A percentile compares a stretch with the other conserved stretches of the same genome.
These are phyloP conservation scores for Microdochium nivale DNA, from an alignment of 2,329 filamentous ascomycete species.

Conservation along the genomic window DNA sequence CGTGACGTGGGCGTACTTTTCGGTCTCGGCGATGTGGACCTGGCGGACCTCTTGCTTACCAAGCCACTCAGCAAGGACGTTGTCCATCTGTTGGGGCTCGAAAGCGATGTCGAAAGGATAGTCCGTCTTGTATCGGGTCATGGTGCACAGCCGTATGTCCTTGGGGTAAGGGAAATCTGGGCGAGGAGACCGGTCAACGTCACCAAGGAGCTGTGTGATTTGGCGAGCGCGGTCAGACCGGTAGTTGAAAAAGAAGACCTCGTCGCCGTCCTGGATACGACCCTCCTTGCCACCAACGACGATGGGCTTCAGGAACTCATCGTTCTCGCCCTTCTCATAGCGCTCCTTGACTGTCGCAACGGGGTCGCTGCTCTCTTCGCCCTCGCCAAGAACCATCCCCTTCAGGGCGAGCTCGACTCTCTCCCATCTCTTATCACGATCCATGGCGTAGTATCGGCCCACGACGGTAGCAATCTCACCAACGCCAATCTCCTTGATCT, in stretches of 20 bases:
- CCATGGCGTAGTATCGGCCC: slow-evolving; percentile 97
- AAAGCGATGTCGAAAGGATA: slow-evolving; percentile 91
- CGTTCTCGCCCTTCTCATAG: slow-evolving; percentile 81
- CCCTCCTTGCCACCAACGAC: slow-evolving; percentile 81
- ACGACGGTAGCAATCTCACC: slow-evolving; percentile 90
- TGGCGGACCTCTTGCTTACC: slow-evolving; percentile 84
- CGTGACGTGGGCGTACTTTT: slow-evolving; percentile 98
- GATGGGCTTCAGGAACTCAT: slow-evolving; percentile 98
- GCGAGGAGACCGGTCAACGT: slow-evolving; percentile 81
- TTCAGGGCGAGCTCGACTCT: slow-evolving; percentile 84
- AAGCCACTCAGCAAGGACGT: slow-evolving; percentile 96
- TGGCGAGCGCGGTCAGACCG: slow-evolving; percentile 95
- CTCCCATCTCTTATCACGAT: slow-evolving; percentile 99
- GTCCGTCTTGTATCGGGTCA: slow-evolving; percentile 97
- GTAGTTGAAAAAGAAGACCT: slow-evolving; percentile 99
- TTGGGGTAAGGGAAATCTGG: slow-evolving; percentile 84
- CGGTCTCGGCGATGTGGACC: slow-evolving; percentile 95
- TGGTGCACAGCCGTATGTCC: slow-evolving; percentile 85
- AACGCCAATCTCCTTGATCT: slow-evolving; percentile 72
- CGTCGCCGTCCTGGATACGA: slow-evolving; percentile 85
- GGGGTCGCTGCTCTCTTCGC: slow-evolving; percentile 76
- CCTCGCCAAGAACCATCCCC: slow-evolving; percentile 77
- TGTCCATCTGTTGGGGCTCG: slow-evolving; percentile 89
- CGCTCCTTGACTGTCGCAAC: slow-evolving; percentile 79
- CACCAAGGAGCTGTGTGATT: slow-evolving; percentile 88